These are phyloP conservation scores for Amorphotheca resinae DNA, from an alignment of 495 filamentous ascomycete genomes.

Conservation along the genomic window DNA sequence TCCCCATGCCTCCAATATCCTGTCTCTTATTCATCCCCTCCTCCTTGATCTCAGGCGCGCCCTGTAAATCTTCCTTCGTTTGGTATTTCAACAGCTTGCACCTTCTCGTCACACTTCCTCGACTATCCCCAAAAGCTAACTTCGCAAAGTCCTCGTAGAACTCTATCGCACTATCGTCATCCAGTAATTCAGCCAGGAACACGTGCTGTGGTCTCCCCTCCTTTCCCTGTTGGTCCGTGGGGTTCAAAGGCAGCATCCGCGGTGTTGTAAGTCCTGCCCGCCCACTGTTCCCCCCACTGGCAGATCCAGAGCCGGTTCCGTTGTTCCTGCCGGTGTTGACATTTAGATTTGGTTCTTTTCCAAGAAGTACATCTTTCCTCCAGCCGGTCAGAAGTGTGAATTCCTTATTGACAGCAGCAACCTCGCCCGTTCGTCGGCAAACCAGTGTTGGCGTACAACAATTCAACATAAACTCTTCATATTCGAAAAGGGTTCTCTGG, in stretches of 20 bases:
- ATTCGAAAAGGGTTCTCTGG: conserved; percentile 82
- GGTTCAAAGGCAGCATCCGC: conserved; percentile 28
- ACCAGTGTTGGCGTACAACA: conserved; percentile 84
- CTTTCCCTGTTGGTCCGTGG: conserved; percentile 16
- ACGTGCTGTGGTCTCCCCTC: conserved; percentile 51
- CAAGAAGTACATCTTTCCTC: conserved; percentile 81
- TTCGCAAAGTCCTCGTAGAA: conserved; percentile 95
- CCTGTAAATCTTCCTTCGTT: conserved; percentile 36
- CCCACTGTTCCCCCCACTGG: conserved; percentile 22
- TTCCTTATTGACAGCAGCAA: conserved; percentile 86
- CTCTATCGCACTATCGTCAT: conserved; percentile 83
- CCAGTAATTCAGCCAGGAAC: conserved; percentile 81
- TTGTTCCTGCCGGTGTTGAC: conserved; percentile 52
- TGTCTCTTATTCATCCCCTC: conserved; percentile 26
- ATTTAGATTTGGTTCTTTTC: conserved; percentile 80
- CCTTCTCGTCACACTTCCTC: conserved; percentile 66
- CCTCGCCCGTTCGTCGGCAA: conserved; percentile 82
- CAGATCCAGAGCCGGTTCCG: conserved; percentile 23
- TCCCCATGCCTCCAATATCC: conserved; percentile 30
- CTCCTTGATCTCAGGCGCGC: conserved; percentile 29
- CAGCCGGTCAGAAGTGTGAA: conserved; percentile 90
- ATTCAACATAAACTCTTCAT: conserved; percentile 80
- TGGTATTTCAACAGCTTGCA: conserved; percentile 88
- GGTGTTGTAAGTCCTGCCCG: conserved; percentile 34
- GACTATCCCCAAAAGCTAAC: conserved; percentile 78